Evolutionary conservation across 306 rosid genomes (phyloP), one percentile per base, ranked within the genome.

Genomic region (Calophaca sinica): DNA sequence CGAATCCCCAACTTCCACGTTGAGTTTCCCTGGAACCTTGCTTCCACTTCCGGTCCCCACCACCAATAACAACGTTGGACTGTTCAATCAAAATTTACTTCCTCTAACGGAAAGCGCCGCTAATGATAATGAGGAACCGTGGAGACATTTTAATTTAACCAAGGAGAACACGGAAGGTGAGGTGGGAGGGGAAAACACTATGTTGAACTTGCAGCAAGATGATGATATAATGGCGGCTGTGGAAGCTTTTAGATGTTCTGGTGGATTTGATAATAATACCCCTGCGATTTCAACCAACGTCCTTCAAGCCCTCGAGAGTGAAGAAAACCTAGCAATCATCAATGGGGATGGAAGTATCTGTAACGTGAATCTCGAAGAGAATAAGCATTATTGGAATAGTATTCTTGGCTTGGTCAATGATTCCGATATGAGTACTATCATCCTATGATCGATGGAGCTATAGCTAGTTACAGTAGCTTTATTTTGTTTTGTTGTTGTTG

Each of bases 371-470:
- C 45, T 76, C 50, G 83, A 86, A 9, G 86, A 79, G 46, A 79
- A 60, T 9, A 86, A 76, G 74, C 79, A 79, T 77, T 86, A 80
- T 52, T 82, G 89, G 89, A 76, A 76, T 28, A 63, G 57, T 62
- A 49, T 82, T 44, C 79, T 86, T 31, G 76, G 79, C 32, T 15
- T 88, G 84, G 85, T 85, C 13, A 75, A 88, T 69, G 82, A 83
- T 53, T 77, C 89, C 3, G 70, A 64, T 42, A 35, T 42, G 2
- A 38, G 38, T 12, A 38, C 12, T n/a, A 38, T 38, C 2, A 38
- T 64, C 5, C 70, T 42, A 9, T 28, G 36, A 42, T 42, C 7
- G 4, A 9, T 3, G 2, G 5, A 4, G 36, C 36, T 33, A 20
- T 42, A 64, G 70, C 36, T 64, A 42, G 48, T 31, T 20, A 20